phyloP scores from a whole-genome alignment of 148 eudicot species.

The Bassia scoparia region DNA sequence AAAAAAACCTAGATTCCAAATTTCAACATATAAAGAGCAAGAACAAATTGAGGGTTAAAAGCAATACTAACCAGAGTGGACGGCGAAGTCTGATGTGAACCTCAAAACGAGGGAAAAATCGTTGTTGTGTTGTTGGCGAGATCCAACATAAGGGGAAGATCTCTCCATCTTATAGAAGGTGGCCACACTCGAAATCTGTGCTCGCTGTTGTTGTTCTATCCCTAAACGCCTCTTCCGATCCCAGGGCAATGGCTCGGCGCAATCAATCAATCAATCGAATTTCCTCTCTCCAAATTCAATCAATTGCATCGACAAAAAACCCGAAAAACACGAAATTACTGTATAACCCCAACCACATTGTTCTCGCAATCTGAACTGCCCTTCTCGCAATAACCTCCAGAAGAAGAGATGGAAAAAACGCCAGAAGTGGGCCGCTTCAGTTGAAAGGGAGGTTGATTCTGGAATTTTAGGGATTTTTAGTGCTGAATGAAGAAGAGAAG shows the following conservation, averaged over 20 bases:
- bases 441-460: neutral
- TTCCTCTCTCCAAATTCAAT: conserved; percentile 14
- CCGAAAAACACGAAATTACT: neutral
- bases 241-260: conserved; percentile 82
- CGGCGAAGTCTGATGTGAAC: conserved; percentile 43
- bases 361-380: neutral
- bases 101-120: conserved; percentile 43
- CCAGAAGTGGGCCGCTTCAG: neutral
- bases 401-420: neutral
- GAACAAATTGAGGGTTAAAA: neutral
- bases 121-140: conserved; percentile 24
- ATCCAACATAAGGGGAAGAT: conserved; percentile 31
- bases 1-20: neutral
- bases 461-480: no score
- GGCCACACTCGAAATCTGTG: conserved; percentile 20
- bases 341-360: neutral
- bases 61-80: conserved; percentile 37
- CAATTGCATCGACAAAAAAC: conserved; percentile 28
- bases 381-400: neutral
- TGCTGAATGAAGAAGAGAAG: conserved; percentile 8
- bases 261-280: conserved; percentile 38
- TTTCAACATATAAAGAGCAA: neutral
- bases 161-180: conserved; percentile 43
- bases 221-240: conserved; percentile 66
- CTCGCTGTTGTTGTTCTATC: conserved; percentile 40